These are phyloP conservation scores for Linnemannia zychae DNA, from an alignment of 192 early-diverging fungal species.

Conservation along the genomic window DNA sequence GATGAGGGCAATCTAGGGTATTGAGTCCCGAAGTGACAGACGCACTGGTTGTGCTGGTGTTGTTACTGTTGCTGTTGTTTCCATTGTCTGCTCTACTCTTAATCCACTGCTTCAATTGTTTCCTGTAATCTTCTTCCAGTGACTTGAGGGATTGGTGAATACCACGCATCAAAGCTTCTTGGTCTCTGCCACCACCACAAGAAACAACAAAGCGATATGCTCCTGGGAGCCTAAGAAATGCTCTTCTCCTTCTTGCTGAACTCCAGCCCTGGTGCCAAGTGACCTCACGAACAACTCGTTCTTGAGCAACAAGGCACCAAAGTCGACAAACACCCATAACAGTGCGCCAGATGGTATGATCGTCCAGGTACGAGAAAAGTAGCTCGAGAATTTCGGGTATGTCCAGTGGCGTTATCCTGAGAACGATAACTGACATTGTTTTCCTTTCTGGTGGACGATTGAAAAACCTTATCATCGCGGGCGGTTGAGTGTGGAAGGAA, in stretches of 20 bases:
- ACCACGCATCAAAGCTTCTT: background rate
- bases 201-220: background rate
- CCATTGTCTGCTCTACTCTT: too few species aligned
- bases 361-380: background rate
- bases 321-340: background rate
- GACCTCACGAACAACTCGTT: background rate
- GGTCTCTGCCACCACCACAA: background rate
- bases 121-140: too few species aligned
- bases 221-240: background rate
- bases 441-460: too few species aligned
- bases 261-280: background rate
- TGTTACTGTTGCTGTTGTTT: background rate
- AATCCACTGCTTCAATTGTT: too few species aligned
- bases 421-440: too few species aligned
- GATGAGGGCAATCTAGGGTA: background rate
- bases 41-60: background rate
- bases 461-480: too few species aligned
- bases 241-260: background rate
- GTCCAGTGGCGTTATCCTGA: background rate
- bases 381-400: constrained; percentile 5
- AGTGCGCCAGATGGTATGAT: background rate
- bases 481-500: too few species aligned
- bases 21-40: too few species aligned
- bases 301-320: background rate
- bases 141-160: too few species aligned